A percentile compares a stretch with the other conserved stretches of the same genome.
phyloP scores from a whole-genome alignment of 106 monocot genomes.

The Ottelia alismoides region DNA sequence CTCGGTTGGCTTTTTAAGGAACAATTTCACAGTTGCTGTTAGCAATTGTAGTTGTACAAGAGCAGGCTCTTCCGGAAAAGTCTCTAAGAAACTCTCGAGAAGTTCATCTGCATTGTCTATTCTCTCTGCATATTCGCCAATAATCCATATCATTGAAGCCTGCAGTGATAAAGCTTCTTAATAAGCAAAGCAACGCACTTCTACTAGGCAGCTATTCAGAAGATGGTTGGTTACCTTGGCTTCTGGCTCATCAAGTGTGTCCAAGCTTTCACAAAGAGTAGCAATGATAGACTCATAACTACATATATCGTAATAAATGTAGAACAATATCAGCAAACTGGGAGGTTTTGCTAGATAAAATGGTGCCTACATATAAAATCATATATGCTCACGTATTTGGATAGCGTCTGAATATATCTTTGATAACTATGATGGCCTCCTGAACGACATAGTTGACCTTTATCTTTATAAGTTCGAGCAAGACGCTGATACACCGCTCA shows the following conservation, averaged over 20 bases:
- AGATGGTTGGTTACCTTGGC: slow-evolving; percentile 74
- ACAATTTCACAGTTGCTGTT: slow-evolving; percentile 97
- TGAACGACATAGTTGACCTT: slow-evolving; percentile 99
- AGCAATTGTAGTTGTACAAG: slow-evolving; percentile 87
- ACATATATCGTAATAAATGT: too few relatives aligned
- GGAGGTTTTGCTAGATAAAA: too few relatives aligned
- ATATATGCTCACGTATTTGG: slow-evolving; percentile 75
- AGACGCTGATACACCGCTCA: slow-evolving; percentile 95
- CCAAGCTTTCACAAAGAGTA: slow-evolving; percentile 96
- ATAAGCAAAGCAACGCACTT: not conserved
- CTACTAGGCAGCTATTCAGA: too few relatives aligned
- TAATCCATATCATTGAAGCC: slow-evolving; percentile 99
- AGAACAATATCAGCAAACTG: too few relatives aligned
- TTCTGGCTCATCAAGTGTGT: slow-evolving; percentile 98
- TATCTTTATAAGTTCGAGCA: slow-evolving; percentile 98
- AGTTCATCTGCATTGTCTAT: slow-evolving; percentile 99
- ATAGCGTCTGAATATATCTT: slow-evolving; percentile 98
- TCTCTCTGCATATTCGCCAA: slow-evolving; percentile 99
- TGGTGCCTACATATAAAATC: not conserved
- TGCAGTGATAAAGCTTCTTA: slow-evolving; percentile 14
- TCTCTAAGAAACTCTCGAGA: slow-evolving; percentile 96
- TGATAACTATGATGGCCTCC: slow-evolving; percentile 98
- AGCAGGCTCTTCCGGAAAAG: slow-evolving; percentile 93
- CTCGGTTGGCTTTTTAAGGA: slow-evolving; percentile 99
- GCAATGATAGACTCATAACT: slow-evolving; percentile 99